Evolutionary conservation across 1,139 yeast genomes (phyloP), one percentile per base, ranked within the genome.

Genomic region (Eremothecium coryli): DNA sequence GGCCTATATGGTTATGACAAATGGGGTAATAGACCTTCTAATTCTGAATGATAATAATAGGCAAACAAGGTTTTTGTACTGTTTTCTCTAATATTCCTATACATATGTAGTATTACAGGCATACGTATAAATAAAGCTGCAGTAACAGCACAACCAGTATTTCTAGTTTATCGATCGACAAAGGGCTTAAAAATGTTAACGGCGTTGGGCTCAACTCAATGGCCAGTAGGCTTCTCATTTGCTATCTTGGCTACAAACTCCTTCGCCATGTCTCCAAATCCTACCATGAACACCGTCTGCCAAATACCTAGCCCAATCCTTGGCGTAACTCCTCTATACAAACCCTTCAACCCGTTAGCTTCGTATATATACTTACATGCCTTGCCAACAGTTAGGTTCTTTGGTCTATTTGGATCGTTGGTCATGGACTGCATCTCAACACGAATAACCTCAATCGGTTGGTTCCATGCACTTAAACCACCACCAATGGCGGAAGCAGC

Each of bases 241-340:
- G 81, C 73, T 41, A 75, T 35, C 41, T 62, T 67, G 18, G 69
- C 80, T 32, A 77, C 77, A 38, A 68, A 65, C 37, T 76, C 82
- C 56, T 73, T 76, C 27, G 84, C 84, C 61, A 86, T 82, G 58
- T 90, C 98, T 56, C 97, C 98, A 48, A 90, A 76, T n/a, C 95
- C 96, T 41, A 90, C 97, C 97, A 90, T 90, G 62, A 93, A 90
- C 31, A 90, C 85, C 2, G 98, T 90, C 68, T 90, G 98, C 96
- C 97, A 90, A 43, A 90, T 82, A 46, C 97, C 94, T 49, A 90
- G 71, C 37, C 95, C 96, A 47, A 90, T 75, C 70, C 98, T 81
- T 48, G 98, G 98, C 9, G 97, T 75, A 31, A 88, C 96, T 56
- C 98, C 98, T 61, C 95, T 74, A 61, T 88, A 90, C 46, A 90